These are phyloP conservation scores for Apiospora pterosperma DNA, from an alignment of 2,329 filamentous ascomycete species.

Conservation along the genomic window DNA sequence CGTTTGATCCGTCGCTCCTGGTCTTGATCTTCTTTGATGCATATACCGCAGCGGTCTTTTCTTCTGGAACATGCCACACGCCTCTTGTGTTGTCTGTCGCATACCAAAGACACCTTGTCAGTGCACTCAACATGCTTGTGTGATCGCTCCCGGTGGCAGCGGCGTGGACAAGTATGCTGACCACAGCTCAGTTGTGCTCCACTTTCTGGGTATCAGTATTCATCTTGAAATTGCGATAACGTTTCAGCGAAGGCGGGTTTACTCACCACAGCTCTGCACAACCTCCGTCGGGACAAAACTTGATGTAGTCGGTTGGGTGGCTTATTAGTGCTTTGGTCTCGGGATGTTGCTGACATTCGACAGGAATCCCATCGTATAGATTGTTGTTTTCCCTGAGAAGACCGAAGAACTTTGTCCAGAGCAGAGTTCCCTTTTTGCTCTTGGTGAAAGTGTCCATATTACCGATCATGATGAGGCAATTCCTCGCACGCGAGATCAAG, in stretches of 20 bases:
- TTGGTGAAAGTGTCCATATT: constrained; percentile 65
- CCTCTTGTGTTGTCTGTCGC: constrained; percentile 46
- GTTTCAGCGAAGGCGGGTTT: neutral
- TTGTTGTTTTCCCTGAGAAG: constrained; percentile 47
- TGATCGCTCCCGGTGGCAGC: constrained; percentile 59
- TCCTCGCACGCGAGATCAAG: constrained; percentile 62
- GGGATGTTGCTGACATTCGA: constrained; percentile 59
- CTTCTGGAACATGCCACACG: constrained; percentile 42
- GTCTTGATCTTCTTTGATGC: constrained; percentile 46
- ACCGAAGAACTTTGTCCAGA: constrained; percentile 58
- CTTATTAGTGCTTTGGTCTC: constrained; percentile 42
- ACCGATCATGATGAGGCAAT: constrained; percentile 66
- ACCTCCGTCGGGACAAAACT: constrained; percentile 65
- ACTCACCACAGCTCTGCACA: constrained; percentile 61
- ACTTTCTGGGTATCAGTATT: neutral
- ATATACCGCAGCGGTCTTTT: constrained; percentile 44
- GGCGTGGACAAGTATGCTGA: constrained; percentile 53
- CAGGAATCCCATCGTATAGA: constrained; percentile 58
- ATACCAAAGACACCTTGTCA: constrained; percentile 31
- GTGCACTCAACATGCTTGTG: constrained; percentile 51
- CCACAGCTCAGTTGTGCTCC: constrained; percentile 47
- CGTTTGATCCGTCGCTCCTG: constrained; percentile 38
- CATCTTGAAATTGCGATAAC: neutral
- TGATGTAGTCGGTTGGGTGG: constrained; percentile 55
- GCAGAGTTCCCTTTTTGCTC: constrained; percentile 51